Percentiles rank a stretch among this genome's conserved stretches.
Evolutionary conservation across 2,329 filamentous ascomycete species (phyloP).

Genomic region (Hypoxylon sp.): DNA sequence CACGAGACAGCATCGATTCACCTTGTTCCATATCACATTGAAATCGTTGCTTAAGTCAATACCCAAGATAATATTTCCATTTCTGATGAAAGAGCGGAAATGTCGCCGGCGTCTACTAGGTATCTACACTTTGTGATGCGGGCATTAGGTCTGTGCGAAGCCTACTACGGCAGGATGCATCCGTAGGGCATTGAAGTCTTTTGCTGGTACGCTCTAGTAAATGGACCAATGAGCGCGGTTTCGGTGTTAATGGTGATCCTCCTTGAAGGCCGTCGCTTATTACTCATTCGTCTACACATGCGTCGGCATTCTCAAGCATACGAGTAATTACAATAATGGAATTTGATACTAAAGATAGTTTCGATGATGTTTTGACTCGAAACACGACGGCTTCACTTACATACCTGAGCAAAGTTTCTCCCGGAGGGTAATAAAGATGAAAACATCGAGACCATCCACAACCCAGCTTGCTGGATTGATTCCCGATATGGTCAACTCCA

Average conservation of each 20-base stretch:
- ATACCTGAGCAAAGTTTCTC: slow-evolving; percentile 12
- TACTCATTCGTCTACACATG: slow-evolving; percentile 18
- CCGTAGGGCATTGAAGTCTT: slow-evolving; percentile 31
- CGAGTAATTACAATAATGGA: slow-evolving; percentile 17
- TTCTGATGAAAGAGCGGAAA: slow-evolving; percentile 7
- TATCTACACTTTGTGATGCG: slow-evolving; percentile 14
- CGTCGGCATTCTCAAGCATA: slow-evolving; percentile 17
- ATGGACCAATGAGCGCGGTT: slow-evolving; percentile 33
- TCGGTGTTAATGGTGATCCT: slow-evolving; percentile 36
- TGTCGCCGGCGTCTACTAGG: slow-evolving; percentile 9
- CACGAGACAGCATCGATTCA: slow-evolving; percentile 26
- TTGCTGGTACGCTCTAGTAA: slow-evolving; percentile 33
- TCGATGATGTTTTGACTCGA: slow-evolving; percentile 20
- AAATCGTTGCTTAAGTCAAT: slow-evolving; percentile 13
- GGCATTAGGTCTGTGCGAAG: slow-evolving; percentile 33
- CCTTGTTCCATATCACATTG: slow-evolving; percentile 11
- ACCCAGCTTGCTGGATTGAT: slow-evolving; percentile 44
- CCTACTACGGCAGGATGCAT: slow-evolving; percentile 33
- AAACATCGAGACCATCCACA: slow-evolving; percentile 41
- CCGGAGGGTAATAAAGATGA: slow-evolving; percentile 37
- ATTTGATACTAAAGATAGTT: slow-evolving; percentile 41
- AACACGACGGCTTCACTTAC: slow-evolving; percentile 25
- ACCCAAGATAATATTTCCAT: slow-evolving; percentile 9
- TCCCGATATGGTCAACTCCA: slow-evolving; percentile 54
- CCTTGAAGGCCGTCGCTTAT: slow-evolving; percentile 21